Percentiles rank a stretch among this genome's conserved stretches.
Evolutionary conservation across 768 basidiomycete species (phyloP).

Genomic region (Podaxis mareebaensis): DNA sequence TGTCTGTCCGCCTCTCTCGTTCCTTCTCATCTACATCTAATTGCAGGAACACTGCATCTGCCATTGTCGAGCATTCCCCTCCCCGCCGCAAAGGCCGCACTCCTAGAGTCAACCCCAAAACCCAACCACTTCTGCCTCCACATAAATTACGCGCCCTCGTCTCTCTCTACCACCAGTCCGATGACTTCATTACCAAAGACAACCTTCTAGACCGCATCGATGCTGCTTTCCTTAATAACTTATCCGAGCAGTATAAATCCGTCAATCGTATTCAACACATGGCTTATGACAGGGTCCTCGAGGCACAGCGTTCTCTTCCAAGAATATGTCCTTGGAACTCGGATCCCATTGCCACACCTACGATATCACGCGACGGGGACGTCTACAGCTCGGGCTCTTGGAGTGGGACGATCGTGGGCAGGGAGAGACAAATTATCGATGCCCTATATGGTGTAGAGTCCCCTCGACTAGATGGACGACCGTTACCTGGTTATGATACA

Average conservation of each 20-base stretch:
- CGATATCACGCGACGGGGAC: not conserved
- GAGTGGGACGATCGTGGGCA: constrained; percentile 27
- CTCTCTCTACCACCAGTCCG: constrained; percentile 76
- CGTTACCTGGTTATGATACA: constrained; percentile 7
- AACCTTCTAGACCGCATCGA: constrained; percentile 68
- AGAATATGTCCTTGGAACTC: constrained; percentile 40
- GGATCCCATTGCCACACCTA: constrained; percentile 13
- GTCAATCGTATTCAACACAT: constrained; percentile 18
- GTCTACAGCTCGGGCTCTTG: constrained; percentile 22
- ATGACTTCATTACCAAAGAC: constrained; percentile 68
- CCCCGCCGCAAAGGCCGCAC: constrained; percentile 13
- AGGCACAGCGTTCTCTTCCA: constrained; percentile 30
- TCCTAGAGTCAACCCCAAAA: constrained; percentile 22
- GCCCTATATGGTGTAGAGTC: constrained; percentile 54
- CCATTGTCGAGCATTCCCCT: not conserved
- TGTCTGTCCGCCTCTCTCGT: constrained; percentile 1
- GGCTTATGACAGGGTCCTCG: constrained; percentile 22
- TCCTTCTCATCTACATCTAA: not conserved
- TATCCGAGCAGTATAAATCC: constrained; percentile 4
- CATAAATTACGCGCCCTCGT: constrained; percentile 72
- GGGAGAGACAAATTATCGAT: constrained; percentile 47
- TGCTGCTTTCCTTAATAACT: constrained; percentile 49
- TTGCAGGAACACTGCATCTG: not conserved
- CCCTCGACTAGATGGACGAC: not conserved
- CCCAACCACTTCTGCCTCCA: constrained; percentile 43